Evolutionary conservation across 306 rosid genomes (phyloP), one percentile per base, ranked within the genome.

Genomic region (Dalbergia cultrata): DNA sequence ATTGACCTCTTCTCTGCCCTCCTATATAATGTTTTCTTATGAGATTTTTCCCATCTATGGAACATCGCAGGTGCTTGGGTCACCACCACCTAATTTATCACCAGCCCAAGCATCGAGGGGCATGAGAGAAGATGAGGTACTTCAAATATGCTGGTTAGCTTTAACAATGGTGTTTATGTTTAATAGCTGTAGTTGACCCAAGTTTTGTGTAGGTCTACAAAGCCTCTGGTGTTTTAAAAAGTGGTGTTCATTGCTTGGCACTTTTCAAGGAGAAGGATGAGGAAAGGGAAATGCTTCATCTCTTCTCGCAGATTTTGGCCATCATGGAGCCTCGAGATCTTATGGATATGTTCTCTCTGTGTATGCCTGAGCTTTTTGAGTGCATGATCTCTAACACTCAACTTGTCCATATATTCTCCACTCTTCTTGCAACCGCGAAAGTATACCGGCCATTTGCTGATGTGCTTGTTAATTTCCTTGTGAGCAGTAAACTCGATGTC

Each of bases 71-170:
- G 89, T 84, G 85, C 96, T 90, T 80, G 94, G 88, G 86, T 70
- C 96, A 52, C 87, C 98, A 31, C 50, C 97, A 61, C 85, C 99
- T 61, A 95, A 89, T 93, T 71, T 91, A 77, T 82, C 92, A 37
- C 73, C 93, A 39, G 84, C 98, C 66, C 97, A 91, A 85, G 93
- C 94, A 74, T 88, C 86, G 67, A 96, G 90, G 82, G 99, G 99
- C 83, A 88, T 96, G 99, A 86, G 96, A 89, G 99, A 96, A 86
- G 99, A 96, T 73, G 99, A 96, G 99, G 99, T 96, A 89, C 70
- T 52, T 13, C 45, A 37, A 59, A 60, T 76, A 39, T 52, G 77
- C 70, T 50, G 68, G 34, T 70, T 57, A 75, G 31, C 74, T 85
- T 31, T 66, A 56, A 72, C 13, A 45, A 74, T 67, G 74, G n/a